Conservation (phyloP, 176 grass and related monocot genomes). For the Aechmea fasciata region DNA sequence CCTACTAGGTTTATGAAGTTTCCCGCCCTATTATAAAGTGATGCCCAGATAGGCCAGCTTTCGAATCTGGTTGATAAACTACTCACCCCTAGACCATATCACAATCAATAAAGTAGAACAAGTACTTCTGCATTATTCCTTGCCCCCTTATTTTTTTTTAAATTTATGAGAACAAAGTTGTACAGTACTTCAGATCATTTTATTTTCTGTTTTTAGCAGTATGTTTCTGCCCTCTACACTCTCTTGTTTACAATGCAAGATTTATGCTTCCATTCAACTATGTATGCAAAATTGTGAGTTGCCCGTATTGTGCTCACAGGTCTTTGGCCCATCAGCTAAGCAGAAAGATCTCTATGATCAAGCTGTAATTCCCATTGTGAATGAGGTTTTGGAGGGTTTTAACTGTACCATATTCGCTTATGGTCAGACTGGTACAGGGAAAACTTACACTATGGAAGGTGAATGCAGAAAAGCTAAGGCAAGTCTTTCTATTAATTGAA, state of each 20-base stretch:
- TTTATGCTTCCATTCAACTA: neutral
- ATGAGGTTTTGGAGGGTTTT: constrained; percentile 93
- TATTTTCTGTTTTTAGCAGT: neutral
- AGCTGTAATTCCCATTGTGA: constrained; percentile 90
- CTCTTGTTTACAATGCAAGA: neutral
- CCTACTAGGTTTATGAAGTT: too few relatives aligned
- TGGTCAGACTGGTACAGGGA: constrained; percentile 92
- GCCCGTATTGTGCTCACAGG: constrained; percentile 23
- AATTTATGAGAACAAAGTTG: neutral
- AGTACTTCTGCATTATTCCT: neutral
- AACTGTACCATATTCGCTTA: constrained; percentile 98
- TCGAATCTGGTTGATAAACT: too few relatives aligned
- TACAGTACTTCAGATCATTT: neutral
- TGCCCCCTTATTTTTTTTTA: neutral
- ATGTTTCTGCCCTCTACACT: neutral
- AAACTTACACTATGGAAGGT: constrained; percentile 98
- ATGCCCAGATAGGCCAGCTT: too few relatives aligned
- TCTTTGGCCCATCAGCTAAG: constrained; percentile 74
- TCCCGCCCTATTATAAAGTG: too few relatives aligned
- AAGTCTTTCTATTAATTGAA: constrained; percentile 23
- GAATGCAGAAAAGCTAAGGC: constrained; percentile 80
- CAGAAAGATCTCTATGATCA: constrained; percentile 83
- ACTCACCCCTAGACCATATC: too few relatives aligned
- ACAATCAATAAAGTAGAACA: too few relatives aligned
- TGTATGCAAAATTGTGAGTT: neutral